Evolutionary conservation across 345 rosid genomes (phyloP), one percentile per base, ranked within the genome.

Genomic region (Populus ilicifolia): DNA sequence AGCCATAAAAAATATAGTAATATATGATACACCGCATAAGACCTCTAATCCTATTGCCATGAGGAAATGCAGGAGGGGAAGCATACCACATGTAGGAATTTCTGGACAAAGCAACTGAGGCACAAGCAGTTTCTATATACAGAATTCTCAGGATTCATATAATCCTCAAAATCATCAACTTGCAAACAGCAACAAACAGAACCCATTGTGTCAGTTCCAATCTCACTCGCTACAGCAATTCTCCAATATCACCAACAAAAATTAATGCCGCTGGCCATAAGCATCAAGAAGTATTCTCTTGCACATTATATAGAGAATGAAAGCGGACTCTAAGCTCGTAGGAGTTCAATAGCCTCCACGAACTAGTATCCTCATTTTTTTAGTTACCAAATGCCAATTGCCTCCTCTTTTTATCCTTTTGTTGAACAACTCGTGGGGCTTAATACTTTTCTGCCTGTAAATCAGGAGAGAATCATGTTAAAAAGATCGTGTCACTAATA

Each of bases 171-270:
- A 78, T 91, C 96, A 67, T 86, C 88, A 29, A 74, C 84, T 36
- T 72, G 93, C 79, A 93, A 80, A 85, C 99, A 96, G 88, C 94
- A 91, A 72, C 97, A 88, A 80, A 90, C 93, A 75, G 96, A 73
- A 73, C 99, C 99, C 98, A 96, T 96, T n/a, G 83, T 71, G 80
- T 80, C 75, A 73, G 71, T 78, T 85, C 77, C 77, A 79, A 82
- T 74, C 75, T 74, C 80, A 72, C 81, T 77, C 79, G 70, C 80
- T 30, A 23, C 38, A 33, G 25, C 30, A 30, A 62, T 79, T 75
- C 72, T 75, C 71, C 74, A 56, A 76, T 79, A 75, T 70, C 81
- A 77, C 67, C 50, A 61, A 69, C 77, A 78, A 78, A 69, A 59
- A 30, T 70, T 71, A 69, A 65, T 62, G 25, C 8, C 50, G 72